Base-by-base conservation (phyloP, 257 asterid genomes). In the Cordia subcordata region DNA sequence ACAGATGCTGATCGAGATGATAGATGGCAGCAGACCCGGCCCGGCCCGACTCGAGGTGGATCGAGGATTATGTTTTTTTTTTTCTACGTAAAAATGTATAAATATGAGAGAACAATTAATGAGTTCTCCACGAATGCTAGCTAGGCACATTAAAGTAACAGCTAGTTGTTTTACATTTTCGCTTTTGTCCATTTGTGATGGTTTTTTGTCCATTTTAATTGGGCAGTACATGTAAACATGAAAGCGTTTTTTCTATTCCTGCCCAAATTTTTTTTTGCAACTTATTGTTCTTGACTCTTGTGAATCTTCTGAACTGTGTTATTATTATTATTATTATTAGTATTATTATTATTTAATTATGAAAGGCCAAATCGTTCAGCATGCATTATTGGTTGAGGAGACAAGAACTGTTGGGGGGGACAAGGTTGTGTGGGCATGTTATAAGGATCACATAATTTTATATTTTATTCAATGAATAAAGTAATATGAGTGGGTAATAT, bases 1-100 rank as follows among this genome's bases (percentile, higher is more conserved):
- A 73, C 65, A 73, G 83, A 75, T 51, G 71, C 63, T 81, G 76
- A 75, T n/a, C n/a, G 6, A 37, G 33, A 6, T 11, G 3, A 10
- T n/a, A 20, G 13, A 45, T 19, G 14, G 10, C 10, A 3, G 10
- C 47, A 42, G 47, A 42, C 47, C 47, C 47, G 15, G 47, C 47
- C 47, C 3, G 47, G 47, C 35, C 6, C 3, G 35, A 27, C 6
- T 42, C 10, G 44, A 39, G 44, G 12, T 42, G 47, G 47, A 55
- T 33, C 37, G 17, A 11, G 17, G 27, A 53, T 8, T 10, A 13
- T 20, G 57, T 35, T 17, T 53, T 11, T 4, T 13, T 11, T 15
- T 53, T 55, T 33, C 13, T 55, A 33, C 16, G 45, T 55, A 15
- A 15, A 15, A 15, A 23, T 14, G 32, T 55, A 33, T 16, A 55